A percentile compares a stretch with the other conserved stretches of the same genome.
Evolutionary conservation across 1,284 basidiomycete genomes (phyloP).

Genomic region (Ceratobasidium sp.): DNA sequence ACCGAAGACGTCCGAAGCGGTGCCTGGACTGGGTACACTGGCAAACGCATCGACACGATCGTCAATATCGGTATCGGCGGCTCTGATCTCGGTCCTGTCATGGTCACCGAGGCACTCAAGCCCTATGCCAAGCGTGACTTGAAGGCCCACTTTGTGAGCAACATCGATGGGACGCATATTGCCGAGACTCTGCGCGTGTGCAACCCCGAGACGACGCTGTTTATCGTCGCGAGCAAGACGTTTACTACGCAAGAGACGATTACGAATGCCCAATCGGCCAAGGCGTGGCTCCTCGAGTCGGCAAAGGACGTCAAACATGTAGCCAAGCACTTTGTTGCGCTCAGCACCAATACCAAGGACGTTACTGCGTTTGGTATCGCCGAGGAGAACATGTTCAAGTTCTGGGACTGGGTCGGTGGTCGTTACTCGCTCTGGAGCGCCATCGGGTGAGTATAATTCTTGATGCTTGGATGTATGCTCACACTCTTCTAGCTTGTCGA

Average conservation of each 20-base stretch:
- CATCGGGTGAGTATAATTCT: constrained; percentile 60
- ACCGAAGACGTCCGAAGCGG: constrained; percentile 85
- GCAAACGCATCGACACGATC: constrained; percentile 91
- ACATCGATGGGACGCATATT: constrained; percentile 98
- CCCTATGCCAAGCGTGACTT: constrained; percentile 90
- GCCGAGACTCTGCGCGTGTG: constrained; percentile 85
- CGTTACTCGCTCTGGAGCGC: constrained; percentile 98
- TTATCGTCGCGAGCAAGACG: constrained; percentile 98
- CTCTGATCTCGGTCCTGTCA: constrained; percentile 96
- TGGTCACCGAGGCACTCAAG: constrained; percentile 98
- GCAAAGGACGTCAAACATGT: constrained; percentile 91
- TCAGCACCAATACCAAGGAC: constrained; percentile 94
- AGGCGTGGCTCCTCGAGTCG: constrained; percentile 89
- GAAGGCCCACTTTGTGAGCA: constrained; percentile 89
- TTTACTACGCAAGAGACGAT: constrained; percentile 99
- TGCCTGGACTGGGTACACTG: constrained; percentile 95
- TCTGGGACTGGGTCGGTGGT: constrained; percentile 99
- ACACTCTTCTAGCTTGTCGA: constrained; percentile 67
- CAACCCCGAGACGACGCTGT: constrained; percentile 92
- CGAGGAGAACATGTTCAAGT: constrained; percentile 96
- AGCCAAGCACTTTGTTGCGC: constrained; percentile 98
- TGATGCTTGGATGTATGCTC: not conserved
- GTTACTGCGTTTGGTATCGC: constrained; percentile 96
- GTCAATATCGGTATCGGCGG: constrained; percentile 99
- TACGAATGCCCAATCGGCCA: constrained; percentile 94